Evolutionary conservation across 345 rosid genomes (phyloP).

Genomic region (Jatropha curcas): DNA sequence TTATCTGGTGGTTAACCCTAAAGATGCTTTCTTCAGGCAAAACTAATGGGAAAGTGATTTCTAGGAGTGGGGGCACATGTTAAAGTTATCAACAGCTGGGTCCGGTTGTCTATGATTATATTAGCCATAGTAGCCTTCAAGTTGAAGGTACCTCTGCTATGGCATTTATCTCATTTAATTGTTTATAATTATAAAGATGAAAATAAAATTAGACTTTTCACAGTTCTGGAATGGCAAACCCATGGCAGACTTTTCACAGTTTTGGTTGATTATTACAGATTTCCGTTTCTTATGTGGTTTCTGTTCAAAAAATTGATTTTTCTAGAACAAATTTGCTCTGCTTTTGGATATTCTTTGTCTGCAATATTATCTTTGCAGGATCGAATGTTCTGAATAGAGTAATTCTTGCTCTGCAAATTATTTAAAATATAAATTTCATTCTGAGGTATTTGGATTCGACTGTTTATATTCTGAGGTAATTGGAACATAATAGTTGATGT

Average conservation of each 20-base stretch:
- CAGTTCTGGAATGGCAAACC: neutral
- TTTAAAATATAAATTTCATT: too few relatives aligned
- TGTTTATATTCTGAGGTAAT: too few relatives aligned
- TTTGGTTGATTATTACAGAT: neutral
- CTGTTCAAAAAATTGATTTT: too few relatives aligned
- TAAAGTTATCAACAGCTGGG: constrained; percentile 20
- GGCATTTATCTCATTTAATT: neutral
- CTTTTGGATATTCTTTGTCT: too few relatives aligned
- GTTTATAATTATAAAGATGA: neutral
- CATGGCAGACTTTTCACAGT: neutral
- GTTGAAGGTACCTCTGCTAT: neutral
- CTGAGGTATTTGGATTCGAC: too few relatives aligned
- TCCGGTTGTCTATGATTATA: neutral
- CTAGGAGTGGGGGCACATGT: constrained; percentile 8
- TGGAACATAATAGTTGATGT: too few relatives aligned
- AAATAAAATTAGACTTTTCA: neutral
- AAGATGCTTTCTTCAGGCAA: neutral
- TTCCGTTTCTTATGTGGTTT: too few relatives aligned
- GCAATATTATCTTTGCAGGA: too few relatives aligned
- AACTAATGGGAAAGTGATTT: neutral
- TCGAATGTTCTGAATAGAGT: too few relatives aligned
- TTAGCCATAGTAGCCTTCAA: neutral
- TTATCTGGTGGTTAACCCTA: constrained; percentile 10
- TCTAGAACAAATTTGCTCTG: too few relatives aligned
- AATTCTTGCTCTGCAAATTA: too few relatives aligned